Conservation (phyloP, 192 early-diverging fungal genomes). For the Rhizophagus clarus region DNA sequence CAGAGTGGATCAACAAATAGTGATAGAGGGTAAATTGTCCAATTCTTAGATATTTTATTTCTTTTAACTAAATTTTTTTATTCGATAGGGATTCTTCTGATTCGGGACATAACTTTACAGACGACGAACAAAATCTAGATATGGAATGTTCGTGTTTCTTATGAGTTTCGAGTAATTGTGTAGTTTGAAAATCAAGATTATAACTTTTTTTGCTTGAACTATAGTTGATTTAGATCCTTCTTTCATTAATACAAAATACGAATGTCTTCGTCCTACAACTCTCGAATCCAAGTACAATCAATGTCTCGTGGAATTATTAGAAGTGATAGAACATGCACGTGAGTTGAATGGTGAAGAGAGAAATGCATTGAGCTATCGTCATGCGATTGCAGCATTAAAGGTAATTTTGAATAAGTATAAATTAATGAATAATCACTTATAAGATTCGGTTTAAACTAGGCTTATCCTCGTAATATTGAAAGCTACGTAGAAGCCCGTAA, state of each 20-base stretch:
- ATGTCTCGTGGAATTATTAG: constrained; percentile 28
- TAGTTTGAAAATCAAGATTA: too few species aligned
- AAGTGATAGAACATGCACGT: constrained; percentile 32
- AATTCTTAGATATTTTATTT: neutral
- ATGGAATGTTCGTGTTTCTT: neutral
- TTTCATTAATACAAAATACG: constrained; percentile 39
- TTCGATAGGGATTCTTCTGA: neutral
- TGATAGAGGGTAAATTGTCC: neutral
- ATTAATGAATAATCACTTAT: too few species aligned
- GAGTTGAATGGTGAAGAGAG: constrained; percentile 27
- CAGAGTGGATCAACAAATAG: neutral
- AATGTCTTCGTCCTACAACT: constrained; percentile 42
- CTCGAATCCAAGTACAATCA: constrained; percentile 30
- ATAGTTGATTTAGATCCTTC: constrained; percentile 27
- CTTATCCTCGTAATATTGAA: constrained; percentile 37
- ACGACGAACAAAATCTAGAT: neutral
- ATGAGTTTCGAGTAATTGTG: neutral
- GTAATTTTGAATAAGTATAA: constrained; percentile 19
- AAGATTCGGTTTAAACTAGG: constrained; percentile 12
- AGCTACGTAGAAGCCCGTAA: constrained; percentile 35
- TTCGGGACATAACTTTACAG: neutral
- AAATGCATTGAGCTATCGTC: constrained; percentile 35
- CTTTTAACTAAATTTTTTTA: neutral
- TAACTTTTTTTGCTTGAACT: neutral
- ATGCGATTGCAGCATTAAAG: constrained; percentile 39